Conservation (phyloP, 495 filamentous ascomycete genomes). For the Halenospora varia region DNA sequence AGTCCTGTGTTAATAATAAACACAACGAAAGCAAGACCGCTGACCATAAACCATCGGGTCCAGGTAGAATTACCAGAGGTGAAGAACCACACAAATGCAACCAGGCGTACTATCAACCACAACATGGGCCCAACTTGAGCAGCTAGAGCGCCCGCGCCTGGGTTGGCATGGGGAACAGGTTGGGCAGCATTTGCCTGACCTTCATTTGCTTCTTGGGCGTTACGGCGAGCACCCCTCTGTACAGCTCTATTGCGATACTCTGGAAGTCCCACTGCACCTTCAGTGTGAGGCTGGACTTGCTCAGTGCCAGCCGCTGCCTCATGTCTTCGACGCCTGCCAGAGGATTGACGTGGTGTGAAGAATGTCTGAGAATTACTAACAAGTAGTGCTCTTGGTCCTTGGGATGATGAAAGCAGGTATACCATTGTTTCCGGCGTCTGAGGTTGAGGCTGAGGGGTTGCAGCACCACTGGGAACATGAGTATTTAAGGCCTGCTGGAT, state of each 20-base stretch:
- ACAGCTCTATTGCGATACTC: conserved; percentile 20
- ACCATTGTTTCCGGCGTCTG: conserved; percentile 38
- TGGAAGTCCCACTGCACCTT: conserved; percentile 6
- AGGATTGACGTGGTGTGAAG: conserved; percentile 32
- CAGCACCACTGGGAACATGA: not conserved
- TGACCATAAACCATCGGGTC: conserved; percentile 62
- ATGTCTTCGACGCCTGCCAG: conserved; percentile 14
- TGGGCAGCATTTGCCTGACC: conserved; percentile 13
- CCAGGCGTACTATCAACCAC: conserved; percentile 75
- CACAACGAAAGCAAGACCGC: conserved; percentile 51
- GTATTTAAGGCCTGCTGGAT: not conserved
- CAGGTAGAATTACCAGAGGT: conserved; percentile 65
- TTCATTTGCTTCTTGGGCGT: conserved; percentile 3
- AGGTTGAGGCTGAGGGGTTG: not conserved
- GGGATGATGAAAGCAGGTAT: conserved; percentile 59
- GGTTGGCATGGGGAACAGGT: conserved; percentile 22
- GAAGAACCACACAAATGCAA: conserved; percentile 76
- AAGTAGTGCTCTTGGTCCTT: conserved; percentile 55
- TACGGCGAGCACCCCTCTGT: conserved; percentile 21
- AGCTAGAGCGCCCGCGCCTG: conserved; percentile 27
- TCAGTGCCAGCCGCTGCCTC: not conserved
- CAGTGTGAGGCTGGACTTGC: not conserved
- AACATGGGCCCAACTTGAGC: conserved; percentile 54
- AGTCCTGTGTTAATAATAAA: conserved; percentile 64
- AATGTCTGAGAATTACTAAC: conserved; percentile 45